A percentile compares a stretch with the other conserved stretches of the same genome.
phyloP scores from a whole-genome alignment of 768 basidiomycete species.

The Piloderma croceum region DNA sequence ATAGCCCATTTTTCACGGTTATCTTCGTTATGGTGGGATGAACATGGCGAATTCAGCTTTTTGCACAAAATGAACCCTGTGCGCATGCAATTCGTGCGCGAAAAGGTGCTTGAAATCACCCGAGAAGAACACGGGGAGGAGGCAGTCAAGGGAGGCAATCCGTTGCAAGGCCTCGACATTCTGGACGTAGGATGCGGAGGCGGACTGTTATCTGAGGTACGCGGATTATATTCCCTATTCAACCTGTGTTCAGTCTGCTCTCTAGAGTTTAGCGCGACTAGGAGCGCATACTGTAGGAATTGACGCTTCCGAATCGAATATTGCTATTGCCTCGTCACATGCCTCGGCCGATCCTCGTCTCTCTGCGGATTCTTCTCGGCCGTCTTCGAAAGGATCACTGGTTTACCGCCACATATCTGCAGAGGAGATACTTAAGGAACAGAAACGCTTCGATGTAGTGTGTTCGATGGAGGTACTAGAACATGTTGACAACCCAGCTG shows the following conservation, averaged over 20 bases:
- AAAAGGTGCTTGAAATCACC: conserved; percentile 63
- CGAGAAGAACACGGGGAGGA: conserved; percentile 46
- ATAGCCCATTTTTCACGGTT: conserved; percentile 86
- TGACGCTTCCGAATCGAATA: conserved; percentile 86
- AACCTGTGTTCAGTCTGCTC: conserved; percentile 7
- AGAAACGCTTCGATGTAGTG: conserved; percentile 79
- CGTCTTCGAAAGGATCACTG: no score
- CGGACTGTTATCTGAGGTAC: conserved; percentile 85
- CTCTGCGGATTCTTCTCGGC: conserved; percentile 24
- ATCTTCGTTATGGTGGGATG: conserved; percentile 94
- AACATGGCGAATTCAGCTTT: conserved; percentile 81
- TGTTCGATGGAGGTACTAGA: conserved; percentile 98
- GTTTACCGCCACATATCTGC: conserved; percentile 70
- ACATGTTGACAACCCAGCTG: conserved; percentile 89
- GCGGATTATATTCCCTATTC: conserved; percentile 12
- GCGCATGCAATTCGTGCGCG: conserved; percentile 74
- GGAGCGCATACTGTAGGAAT: conserved; percentile 89
- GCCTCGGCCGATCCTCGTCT: conserved; percentile 72
- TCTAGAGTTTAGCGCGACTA: conserved; percentile 77
- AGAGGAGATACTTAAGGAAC: conserved; percentile 62
- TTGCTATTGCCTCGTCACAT: conserved; percentile 78
- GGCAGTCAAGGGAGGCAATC: conserved; percentile 19
- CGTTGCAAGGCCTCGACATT: conserved; percentile 62
- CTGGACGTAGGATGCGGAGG: conserved; percentile 96
- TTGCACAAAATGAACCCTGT: conserved; percentile 95